A percentile compares a stretch with the other conserved stretches of the same genome.
phyloP scores from a whole-genome alignment of 208 protist species.

The Balamuthia mandrillaris region DNA sequence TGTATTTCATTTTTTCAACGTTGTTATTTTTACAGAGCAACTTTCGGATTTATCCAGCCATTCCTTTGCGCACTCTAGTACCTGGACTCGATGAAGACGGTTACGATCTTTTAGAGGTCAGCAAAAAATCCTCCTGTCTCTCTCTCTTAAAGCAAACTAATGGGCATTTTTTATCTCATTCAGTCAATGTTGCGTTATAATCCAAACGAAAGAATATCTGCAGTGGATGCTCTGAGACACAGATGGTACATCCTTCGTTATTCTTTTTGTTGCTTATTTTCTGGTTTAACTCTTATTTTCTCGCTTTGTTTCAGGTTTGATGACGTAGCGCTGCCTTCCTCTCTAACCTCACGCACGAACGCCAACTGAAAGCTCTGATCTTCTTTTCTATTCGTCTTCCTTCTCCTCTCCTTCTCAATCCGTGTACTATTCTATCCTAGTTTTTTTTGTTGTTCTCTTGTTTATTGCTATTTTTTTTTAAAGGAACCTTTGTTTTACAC shows the following conservation, averaged over 20 bases:
- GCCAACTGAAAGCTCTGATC: too few species aligned
- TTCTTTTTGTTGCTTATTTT: too few species aligned
- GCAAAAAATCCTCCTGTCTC: background rate
- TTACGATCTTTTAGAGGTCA: conserved; percentile 2
- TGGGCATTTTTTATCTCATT: background rate
- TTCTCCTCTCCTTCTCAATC: too few species aligned
- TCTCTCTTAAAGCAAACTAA: background rate
- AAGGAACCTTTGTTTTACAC: too few species aligned
- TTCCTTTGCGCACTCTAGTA: background rate
- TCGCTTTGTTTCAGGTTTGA: background rate
- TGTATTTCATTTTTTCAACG: too few species aligned
- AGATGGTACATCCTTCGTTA: too few species aligned
- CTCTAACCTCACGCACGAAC: too few species aligned
- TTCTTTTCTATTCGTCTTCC: too few species aligned
- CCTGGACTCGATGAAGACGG: conserved; percentile 23
- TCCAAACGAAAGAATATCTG: conserved; percentile 10
- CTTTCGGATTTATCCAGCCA: background rate
- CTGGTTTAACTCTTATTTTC: too few species aligned
- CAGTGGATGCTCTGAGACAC: conserved; percentile 4
- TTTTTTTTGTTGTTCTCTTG: too few species aligned
- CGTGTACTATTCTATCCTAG: too few species aligned
- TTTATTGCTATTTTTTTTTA: too few species aligned
- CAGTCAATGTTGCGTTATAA: conserved; percentile 27
- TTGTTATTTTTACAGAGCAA: background rate
- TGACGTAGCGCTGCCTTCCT: background rate